Base-by-base conservation (phyloP, 1,284 basidiomycete species). In the Cystobasidium sp. region DNA sequence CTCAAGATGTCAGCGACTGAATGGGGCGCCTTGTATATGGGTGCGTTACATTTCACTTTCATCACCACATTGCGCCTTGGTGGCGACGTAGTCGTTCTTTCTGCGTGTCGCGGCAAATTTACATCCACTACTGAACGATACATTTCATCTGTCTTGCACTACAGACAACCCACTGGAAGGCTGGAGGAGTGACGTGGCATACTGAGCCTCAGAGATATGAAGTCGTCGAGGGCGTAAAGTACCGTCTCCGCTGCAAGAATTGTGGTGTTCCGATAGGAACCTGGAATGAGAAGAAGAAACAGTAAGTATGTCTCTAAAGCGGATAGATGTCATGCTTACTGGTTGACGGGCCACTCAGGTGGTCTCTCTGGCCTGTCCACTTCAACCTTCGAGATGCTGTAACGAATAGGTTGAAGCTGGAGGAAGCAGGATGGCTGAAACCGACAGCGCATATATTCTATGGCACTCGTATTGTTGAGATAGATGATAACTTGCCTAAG, bases 121-220 rank as follows among this genome's bases (percentile, higher is more conserved):
- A 41, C 10, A 37, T 14, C 6, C 44, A 16, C n/a, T 53, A 6
- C 18, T 24, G 14, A 12, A 46, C 16, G 14, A 2, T 41, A 51
- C n/a, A 12, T 46, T 7, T 14, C 62, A 20, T 64, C 18, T n/a
- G 18, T 9, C 3, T 9, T 20, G 20, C 6, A 43, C 12, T 22
- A 39, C n/a, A 65, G 68, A 70, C 68, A 7, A 71, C 70, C 12
- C 70, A 73, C 41, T 73, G 69, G 69, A 52, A 44, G n/a, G 20
- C 47, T 31, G 62, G 56, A 20, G 44, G 43, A 16, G 69, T 72
- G 9, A 24, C 20, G 3, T 72, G 59, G 59, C 41, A 64, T 47
- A 22, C 20, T 8, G 49, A 64, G 22, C 24, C 61, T 18, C 43
- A 59, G 6, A 37, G 9, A 10, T 72, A 64, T 44, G 62, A 52